Base-by-base conservation (phyloP, 139 green algal species). In the Tetradesmus lagerheimii region DNA sequence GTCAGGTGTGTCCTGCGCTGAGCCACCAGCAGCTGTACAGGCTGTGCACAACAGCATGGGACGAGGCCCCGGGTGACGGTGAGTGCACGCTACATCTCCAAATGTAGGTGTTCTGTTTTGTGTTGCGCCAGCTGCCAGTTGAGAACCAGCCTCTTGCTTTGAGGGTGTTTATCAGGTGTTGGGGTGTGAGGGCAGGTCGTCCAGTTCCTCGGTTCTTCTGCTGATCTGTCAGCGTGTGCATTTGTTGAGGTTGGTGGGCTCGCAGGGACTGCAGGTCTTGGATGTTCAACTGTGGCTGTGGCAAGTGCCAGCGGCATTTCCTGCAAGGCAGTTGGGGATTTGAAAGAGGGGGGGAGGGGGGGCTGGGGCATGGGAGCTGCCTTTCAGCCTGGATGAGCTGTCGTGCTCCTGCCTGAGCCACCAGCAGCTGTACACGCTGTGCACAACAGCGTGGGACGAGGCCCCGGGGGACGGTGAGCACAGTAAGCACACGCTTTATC, bases 381-480 rank as follows among this genome's bases (percentile, higher is more conserved):
- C n/a, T 78, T 38, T 82, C 0, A 80, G 29, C 15, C 77, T 86
- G 18, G 82, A 92, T 29, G 89, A 92, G 43, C 79, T 92, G 41
- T 35, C 37, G 5, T n/a, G 74, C 8, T 37, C 53, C 71, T 0
- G 74, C 74, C 74, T 92, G 16, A 74, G 47, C 38, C 50, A 67
- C 14, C 77, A 86, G 77, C 87, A 90, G 87, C 77, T 90, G 25
- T 87, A 87, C 87, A 35, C 77, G 9, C 77, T 90, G 50, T 80
- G 50, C 29, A 90, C 87, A 25, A 90, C 87, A 80, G 50, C 81
- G 2, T 89, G 89, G 53, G 35, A 62, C 12, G 57, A 67, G 2
- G 31, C 76, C 25, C 77, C 93, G 97, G 79, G 94, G 97, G 92
- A 95, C 98, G 94, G n/a, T n/a, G n/a, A n/a, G n/a, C n/a, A n/a